A percentile compares a stretch with the other conserved stretches of the same genome.
Evolutionary conservation across 202 grass and related monocot genomes (phyloP).

Genomic region (Saccharum hybrid): DNA sequence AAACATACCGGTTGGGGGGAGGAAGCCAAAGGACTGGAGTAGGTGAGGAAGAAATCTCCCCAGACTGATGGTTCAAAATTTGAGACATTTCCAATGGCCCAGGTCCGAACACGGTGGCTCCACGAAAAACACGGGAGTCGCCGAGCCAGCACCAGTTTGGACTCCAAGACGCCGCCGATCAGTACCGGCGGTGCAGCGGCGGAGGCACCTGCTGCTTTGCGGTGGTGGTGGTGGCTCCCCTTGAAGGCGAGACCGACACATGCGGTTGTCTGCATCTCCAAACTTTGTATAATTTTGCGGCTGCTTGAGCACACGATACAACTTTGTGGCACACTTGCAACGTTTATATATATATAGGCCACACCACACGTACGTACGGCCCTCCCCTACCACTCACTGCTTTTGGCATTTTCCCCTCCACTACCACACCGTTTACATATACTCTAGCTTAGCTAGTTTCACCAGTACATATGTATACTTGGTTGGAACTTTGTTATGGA

Average conservation of each 20-base stretch:
- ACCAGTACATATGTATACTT: too few relatives aligned
- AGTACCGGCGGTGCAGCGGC: not conserved
- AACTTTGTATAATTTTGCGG: not conserved
- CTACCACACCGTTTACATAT: too few relatives aligned
- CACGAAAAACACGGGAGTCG: not conserved
- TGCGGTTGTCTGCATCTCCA: not conserved
- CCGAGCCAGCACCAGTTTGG: not conserved
- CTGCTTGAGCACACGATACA: not conserved
- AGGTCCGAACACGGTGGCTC: not conserved
- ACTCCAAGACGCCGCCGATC: not conserved
- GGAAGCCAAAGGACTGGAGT: not conserved
- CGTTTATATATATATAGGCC: not conserved
- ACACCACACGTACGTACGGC: too few relatives aligned
- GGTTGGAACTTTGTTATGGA: too few relatives aligned
- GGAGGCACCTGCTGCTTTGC: not conserved
- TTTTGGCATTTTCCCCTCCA: too few relatives aligned
- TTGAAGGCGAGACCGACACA: not conserved
- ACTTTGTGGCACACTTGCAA: too few relatives aligned
- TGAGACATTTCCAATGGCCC: not conserved
- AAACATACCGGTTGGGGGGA: not conserved
- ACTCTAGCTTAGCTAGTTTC: too few relatives aligned
- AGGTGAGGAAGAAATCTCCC: constrained; percentile 11
- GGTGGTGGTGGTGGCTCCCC: not conserved
- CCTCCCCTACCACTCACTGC: too few relatives aligned
- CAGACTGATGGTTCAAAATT: constrained; percentile 1